A percentile compares a stretch with the other conserved stretches of the same genome.
phyloP scores from a whole-genome alignment of 176 grass and related monocot genomes.

The Aegilops bicornis region DNA sequence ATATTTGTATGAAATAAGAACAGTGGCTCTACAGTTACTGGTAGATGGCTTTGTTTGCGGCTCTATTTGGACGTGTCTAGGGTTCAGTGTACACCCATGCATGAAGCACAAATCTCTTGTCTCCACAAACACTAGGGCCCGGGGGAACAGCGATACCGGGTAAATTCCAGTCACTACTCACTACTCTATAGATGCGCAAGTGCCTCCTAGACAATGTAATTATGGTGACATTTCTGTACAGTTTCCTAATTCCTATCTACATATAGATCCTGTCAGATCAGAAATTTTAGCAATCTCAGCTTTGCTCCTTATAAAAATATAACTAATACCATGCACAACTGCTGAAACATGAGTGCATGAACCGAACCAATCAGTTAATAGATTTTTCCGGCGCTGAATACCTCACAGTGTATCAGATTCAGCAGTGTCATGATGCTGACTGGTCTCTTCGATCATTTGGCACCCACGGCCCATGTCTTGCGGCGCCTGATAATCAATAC shows the following conservation, averaged over 20 bases:
- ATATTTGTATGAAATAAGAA: conserved; percentile 33
- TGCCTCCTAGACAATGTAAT: neutral
- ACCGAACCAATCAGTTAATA: neutral
- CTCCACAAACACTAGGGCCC: conserved; percentile 13
- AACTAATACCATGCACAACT: neutral
- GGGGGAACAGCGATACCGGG: neutral
- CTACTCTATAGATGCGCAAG: neutral
- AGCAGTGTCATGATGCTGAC: conserved; percentile 27
- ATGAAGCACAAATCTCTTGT: conserved; percentile 35
- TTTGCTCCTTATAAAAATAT: neutral
- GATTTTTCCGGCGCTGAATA: conserved; percentile 24
- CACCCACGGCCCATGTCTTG: conserved; percentile 44
- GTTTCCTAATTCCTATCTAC: conserved; percentile 7
- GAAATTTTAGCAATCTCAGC: neutral
- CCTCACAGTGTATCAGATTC: conserved; percentile 26
- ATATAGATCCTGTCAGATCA: neutral
- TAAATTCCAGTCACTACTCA: neutral
- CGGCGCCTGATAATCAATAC: conserved; percentile 30
- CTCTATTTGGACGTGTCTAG: conserved; percentile 35
- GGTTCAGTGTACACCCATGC: conserved; percentile 33
- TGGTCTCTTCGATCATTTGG: conserved; percentile 37
- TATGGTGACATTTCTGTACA: neutral
- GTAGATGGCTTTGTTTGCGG: conserved; percentile 15
- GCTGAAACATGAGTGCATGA: neutral
- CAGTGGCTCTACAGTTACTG: conserved; percentile 24